Evolutionary conservation across 1,139 yeast species (phyloP), one percentile per base, ranked within the genome.

Genomic region (Suhomyces terraborum): DNA sequence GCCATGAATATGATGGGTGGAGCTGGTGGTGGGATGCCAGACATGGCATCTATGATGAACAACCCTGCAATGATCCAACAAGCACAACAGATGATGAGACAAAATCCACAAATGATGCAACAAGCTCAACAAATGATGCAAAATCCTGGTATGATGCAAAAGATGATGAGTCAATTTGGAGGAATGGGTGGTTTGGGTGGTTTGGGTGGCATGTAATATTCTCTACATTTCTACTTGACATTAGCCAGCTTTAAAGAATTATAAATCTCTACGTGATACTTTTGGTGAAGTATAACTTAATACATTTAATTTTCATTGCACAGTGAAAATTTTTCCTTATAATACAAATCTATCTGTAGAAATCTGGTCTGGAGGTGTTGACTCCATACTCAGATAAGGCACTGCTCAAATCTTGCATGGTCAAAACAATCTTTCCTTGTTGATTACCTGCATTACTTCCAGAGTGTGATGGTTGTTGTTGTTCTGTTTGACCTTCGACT

Each of bases 331-430:
- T 22, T 32, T 32, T 22, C 4, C 17, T 14, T 24, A 30, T 19
- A 19, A 13, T 30, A 30, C 32, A 30, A 30, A 10, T 30, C 37
- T 36, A 51, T 26, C 95, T 80, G 65, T 93, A 94, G 61, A 91
- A 94, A 51, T 91, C 98, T 0, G 98, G 98, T 51, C 97, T 76
- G 45, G 84, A 79, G 4, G 94, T 80, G 57, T 93, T 91, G 54
- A 94, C 73, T 1, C 99, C 99, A 58, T 93, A 93, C 60, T 94
- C 99, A 30, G 89, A 78, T 50, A 88, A 66, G 0, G 96, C 96
- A 56, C 86, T 83, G 52, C 94, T 83, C 55, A 88, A 72, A 58
- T 88, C 96, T 48, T 88, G 95, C 86, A 87, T 84, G 0, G 96
- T 88, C 51, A 88, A 73, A 9, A 87, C 88, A 27, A 86, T 80